Conservation (phyloP, 1,139 yeast species). For the Debaryomyces sp. region DNA sequence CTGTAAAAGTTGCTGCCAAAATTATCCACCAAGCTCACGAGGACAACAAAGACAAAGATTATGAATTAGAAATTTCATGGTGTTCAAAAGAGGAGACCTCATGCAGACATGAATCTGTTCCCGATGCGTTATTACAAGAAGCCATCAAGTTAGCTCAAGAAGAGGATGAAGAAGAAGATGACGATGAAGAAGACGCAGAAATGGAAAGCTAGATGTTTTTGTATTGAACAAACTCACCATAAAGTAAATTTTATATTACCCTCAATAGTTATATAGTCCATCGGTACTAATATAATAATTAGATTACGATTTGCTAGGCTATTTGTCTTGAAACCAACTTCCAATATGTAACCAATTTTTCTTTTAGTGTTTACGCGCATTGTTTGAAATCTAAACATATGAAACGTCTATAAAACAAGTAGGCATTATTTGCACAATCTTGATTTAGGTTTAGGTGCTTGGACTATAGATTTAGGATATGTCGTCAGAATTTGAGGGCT, state of each 20-base stretch:
- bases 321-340: not conserved
- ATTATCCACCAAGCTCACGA: constrained; percentile 94
- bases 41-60: constrained; percentile 96
- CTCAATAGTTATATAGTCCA: constrained; percentile 4
- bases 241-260: not conserved
- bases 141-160: constrained; percentile 83
- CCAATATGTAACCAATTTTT: not conserved
- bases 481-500: constrained; percentile 5
- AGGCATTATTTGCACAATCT: not conserved
- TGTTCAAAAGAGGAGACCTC: constrained; percentile 68
- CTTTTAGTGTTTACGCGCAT: constrained; percentile 9
- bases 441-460: not conserved
- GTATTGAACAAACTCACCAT: not conserved
- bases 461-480: not conserved
- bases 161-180: constrained; percentile 78
- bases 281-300: constrained; percentile 3
- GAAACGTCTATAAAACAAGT: not conserved
- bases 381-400: constrained; percentile 2
- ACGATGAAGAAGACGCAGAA: constrained; percentile 38
- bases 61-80: constrained; percentile 95
- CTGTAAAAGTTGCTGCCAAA: constrained; percentile 90
- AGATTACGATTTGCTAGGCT: not conserved
- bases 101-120: constrained; percentile 81
- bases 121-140: constrained; percentile 74
- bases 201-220: constrained; percentile 14